These are phyloP conservation scores for Nymphaea colorata DNA, from an alignment of 164 flowering plant genomes.

Conservation along the genomic window DNA sequence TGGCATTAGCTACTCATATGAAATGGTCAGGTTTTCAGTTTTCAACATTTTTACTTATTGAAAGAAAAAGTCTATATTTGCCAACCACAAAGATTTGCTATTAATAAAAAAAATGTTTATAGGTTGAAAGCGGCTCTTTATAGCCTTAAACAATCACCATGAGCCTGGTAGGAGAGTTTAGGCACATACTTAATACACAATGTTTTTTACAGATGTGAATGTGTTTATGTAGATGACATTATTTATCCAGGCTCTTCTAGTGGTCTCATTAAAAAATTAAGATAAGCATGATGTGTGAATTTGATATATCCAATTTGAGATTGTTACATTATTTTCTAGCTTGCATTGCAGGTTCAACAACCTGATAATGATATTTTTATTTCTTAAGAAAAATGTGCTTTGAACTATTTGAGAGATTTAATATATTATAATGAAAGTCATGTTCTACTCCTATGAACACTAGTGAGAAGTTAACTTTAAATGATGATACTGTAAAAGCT, in stretches of 20 bases:
- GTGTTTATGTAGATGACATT: too few relatives aligned
- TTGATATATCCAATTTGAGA: conserved; percentile 12
- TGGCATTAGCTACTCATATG: conserved; percentile 5
- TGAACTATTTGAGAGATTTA: conserved; percentile 3
- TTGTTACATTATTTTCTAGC: conserved; percentile 4
- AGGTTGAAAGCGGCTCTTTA: conserved; percentile 7
- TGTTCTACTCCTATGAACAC: neutral
- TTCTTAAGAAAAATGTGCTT: conserved; percentile 3
- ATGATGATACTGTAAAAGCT: neutral
- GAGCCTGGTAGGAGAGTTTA: conserved; percentile 6
- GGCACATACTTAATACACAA: too few relatives aligned
- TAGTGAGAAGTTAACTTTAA: neutral
- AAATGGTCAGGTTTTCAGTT: neutral
- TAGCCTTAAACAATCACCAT: conserved; percentile 7
- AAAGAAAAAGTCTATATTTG: too few relatives aligned
- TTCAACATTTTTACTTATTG: too few relatives aligned
- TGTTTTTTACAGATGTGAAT: too few relatives aligned
- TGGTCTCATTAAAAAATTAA: conserved; percentile 4
- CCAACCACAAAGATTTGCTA: too few relatives aligned
- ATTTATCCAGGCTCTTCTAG: too few relatives aligned
- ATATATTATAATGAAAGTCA: conserved; percentile 2
- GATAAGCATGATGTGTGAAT: conserved; percentile 4
- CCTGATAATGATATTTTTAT: conserved; percentile 4
- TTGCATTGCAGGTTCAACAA: conserved; percentile 4
- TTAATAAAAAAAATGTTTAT: conserved; percentile 3